These are phyloP conservation scores for Penicillium palitans DNA, from an alignment of 2,329 filamentous ascomycete genomes.

Conservation along the genomic window DNA sequence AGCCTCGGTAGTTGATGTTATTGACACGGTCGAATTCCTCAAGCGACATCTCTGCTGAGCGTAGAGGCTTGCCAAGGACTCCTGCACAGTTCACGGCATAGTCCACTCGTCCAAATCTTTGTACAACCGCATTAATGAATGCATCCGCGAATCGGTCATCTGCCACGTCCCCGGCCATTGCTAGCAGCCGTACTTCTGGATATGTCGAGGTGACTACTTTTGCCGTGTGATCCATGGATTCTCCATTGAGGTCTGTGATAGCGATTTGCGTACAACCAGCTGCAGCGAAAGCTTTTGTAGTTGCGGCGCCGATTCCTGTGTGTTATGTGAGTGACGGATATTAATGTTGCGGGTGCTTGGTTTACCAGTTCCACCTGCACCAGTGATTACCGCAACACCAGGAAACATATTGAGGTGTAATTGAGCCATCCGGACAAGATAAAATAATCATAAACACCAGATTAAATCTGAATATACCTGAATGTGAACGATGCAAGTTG, in stretches of 20 bases:
- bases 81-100: conserved; percentile 61
- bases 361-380: conserved; percentile 51
- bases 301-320: conserved; percentile 57
- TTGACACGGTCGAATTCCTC: conserved; percentile 56
- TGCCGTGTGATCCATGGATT: conserved; percentile 38
- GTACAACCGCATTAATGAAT: conserved; percentile 27
- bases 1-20: conserved; percentile 56
- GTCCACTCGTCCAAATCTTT: conserved; percentile 50
- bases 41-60: conserved; percentile 47
- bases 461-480: background rate
- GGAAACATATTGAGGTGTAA: conserved; percentile 35
- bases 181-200: conserved; percentile 38
- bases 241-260: conserved; percentile 54
- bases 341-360: background rate
- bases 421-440: too few species aligned
- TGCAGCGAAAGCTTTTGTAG: conserved; percentile 52
- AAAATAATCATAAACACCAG: too few species aligned
- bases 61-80: conserved; percentile 35
- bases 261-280: conserved; percentile 54
- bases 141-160: conserved; percentile 48
- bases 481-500: background rate
- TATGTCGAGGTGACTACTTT: conserved; percentile 32
- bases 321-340: background rate
- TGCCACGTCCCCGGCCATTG: conserved; percentile 49
- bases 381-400: conserved; percentile 51